Base-by-base conservation (phyloP, 2,329 filamentous ascomycete genomes). In the Pestalotiopsis sp. region DNA sequence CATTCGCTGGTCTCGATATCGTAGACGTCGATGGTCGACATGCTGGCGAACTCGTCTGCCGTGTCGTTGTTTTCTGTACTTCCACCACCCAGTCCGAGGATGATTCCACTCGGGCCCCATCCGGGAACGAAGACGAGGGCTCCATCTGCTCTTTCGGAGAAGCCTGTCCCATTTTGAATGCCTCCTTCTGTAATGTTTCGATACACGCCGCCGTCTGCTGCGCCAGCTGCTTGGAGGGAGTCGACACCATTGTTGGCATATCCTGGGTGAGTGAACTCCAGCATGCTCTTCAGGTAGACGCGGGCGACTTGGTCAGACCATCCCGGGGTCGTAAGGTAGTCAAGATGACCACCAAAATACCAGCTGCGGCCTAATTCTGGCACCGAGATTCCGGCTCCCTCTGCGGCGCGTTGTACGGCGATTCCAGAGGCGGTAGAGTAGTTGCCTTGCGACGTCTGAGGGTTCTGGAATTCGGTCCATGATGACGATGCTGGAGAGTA, bases 341-440 rank as follows among this genome's bases (percentile, higher is more conserved):
- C 92, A 5, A 93, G 81, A 78, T 94, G 92, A 0, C 92, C 92
- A 31, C 92, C 92, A 79, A 95, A 95, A 77, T 93, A 95, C 84
- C 90, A 95, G 40, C 91, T 93, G 61, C 91, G 80, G 0, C 92
- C 92, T 0, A 94, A 80, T 66, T 90, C 88, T 0, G 91, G 88
- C 0, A 94, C 89, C 36, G 89, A 92, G 14, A 93, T 80, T 0
- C 91, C 91, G 12, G 92, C 91, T 6, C 92, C 92, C 77, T 95
- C 92, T 1, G 92, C 91, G 2, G 91, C 86, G 60, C 92, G 84
- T 75, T 94, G 90, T 2, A 95, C 85, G 0, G 86, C 80, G 23
- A 85, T 79, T 23, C 85, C 84, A 11, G 83, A 86, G 0, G 80
- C 80, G 25, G 88, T 87, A 0, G 91, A 90, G 73, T 88, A 87